Evolutionary conservation across 768 basidiomycete species (phyloP).

Genomic region (Termitomyces titanicus): DNA sequence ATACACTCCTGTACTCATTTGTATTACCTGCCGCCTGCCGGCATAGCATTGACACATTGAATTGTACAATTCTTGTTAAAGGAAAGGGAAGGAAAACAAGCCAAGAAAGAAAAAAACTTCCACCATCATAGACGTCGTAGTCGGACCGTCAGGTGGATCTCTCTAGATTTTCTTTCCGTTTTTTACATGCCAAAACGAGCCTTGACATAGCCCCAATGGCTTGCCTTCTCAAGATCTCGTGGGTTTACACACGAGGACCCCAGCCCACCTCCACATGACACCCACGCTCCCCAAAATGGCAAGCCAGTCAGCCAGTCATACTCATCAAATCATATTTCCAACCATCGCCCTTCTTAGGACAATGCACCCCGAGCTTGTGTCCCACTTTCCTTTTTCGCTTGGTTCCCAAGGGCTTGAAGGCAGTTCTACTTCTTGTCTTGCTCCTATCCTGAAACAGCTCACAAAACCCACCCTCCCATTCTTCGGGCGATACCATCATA

Average conservation of each 20-base stretch:
- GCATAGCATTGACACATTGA: conserved; percentile 5
- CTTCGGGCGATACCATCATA: not conserved
- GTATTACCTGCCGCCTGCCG: conserved; percentile 8
- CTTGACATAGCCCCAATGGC: not conserved
- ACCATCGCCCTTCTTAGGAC: conserved; percentile 5
- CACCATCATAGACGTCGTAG: not conserved
- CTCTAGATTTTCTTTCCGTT: not conserved
- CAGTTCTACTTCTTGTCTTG: not conserved
- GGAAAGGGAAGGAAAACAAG: not conserved
- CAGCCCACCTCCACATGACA: conserved; percentile 10
- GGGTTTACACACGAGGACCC: conserved; percentile 1
- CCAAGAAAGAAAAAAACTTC: not conserved
- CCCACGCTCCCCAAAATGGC: not conserved
- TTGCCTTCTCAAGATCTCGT: not conserved
- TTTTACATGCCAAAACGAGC: not conserved
- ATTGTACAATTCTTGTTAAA: not conserved
- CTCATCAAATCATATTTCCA: conserved; percentile 11
- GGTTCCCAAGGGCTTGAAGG: no score
- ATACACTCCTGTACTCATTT: conserved; percentile 17
- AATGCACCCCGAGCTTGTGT: conserved; percentile 6
- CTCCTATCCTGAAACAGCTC: conserved; percentile 3
- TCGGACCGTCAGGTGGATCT: not conserved
- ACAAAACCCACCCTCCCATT: not conserved
- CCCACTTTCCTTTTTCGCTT: conserved; percentile 2
- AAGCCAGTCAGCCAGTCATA: conserved; percentile 10